A percentile compares a stretch with the other conserved stretches of the same genome.
These are phyloP conservation scores for Coprinopsis sp. DNA, from an alignment of 768 basidiomycete species.

Conservation along the genomic window DNA sequence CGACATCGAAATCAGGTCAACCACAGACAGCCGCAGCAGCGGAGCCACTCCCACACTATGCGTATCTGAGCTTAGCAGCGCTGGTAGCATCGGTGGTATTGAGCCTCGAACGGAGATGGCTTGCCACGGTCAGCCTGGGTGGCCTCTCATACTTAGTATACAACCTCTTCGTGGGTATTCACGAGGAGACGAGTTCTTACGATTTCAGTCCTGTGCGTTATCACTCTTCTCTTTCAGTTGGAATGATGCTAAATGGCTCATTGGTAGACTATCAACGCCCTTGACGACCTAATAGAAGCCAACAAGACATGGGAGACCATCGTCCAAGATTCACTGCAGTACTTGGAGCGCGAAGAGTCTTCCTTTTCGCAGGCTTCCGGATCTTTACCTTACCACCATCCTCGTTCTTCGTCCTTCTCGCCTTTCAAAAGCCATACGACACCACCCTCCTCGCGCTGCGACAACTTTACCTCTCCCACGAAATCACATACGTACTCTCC, in stretches of 20 bases:
- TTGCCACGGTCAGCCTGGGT: conserved; percentile 35
- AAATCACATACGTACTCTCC: no score
- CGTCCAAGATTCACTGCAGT: conserved; percentile 61
- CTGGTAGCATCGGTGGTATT: conserved; percentile 36
- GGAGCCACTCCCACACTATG: conserved; percentile 33
- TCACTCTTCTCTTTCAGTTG: not conserved
- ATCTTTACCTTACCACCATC: not conserved
- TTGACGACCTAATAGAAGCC: conserved; percentile 63
- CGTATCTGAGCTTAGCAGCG: conserved; percentile 36
- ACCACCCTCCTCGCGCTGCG: conserved; percentile 3
- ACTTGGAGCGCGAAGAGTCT: conserved; percentile 63
- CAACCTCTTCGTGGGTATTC: conserved; percentile 24
- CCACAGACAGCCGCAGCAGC: no score
- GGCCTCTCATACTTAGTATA: conserved; percentile 36
- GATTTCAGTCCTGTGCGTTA: conserved; percentile 54
- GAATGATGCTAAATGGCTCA: conserved; percentile 7
- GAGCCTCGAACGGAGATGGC: conserved; percentile 38
- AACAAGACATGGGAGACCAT: conserved; percentile 72
- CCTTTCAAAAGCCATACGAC: conserved; percentile 1
- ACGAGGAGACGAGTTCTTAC: conserved; percentile 31
- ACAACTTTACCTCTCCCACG: no score
- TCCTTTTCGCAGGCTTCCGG: not conserved
- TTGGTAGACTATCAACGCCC: conserved; percentile 56
- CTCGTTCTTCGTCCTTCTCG: not conserved
- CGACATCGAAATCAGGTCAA: not conserved